Evolutionary conservation across 192 early-diverging fungal genomes (phyloP).

Genomic region (Diversispora epigaea): DNA sequence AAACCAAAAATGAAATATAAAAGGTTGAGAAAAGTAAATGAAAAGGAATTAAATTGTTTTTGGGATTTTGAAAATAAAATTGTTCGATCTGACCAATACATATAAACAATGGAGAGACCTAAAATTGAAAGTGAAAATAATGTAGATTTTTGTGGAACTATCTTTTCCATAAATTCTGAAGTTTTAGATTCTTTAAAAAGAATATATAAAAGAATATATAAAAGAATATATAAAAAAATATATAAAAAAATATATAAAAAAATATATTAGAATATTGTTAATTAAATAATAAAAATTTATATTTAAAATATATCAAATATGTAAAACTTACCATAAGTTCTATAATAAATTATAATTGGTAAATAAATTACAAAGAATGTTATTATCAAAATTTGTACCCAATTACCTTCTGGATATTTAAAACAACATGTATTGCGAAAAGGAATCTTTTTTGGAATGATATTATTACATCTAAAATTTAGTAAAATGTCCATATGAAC

Average conservation of each 20-base stretch:
- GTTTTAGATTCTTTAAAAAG: not conserved
- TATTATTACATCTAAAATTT: conserved; percentile 64
- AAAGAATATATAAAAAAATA: too few relatives aligned
- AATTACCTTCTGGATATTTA: conserved; percentile 47
- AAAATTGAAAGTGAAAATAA: conserved; percentile 55
- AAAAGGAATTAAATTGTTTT: conserved; percentile 52
- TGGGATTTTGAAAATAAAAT: conserved; percentile 64
- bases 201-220: too few relatives aligned
- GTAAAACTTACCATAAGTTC: conserved; percentile 9
- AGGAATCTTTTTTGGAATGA: conserved; percentile 43
- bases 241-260: too few relatives aligned
- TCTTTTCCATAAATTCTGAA: conserved; percentile 20
- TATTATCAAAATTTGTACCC: conserved; percentile 45
- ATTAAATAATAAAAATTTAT: too few relatives aligned
- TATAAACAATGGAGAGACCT: conserved; percentile 53
- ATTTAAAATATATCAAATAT: too few relatives aligned
- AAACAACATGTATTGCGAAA: conserved; percentile 63
- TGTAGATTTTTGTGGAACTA: conserved; percentile 15
- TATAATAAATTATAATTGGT: conserved; percentile 38
- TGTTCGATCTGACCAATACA: conserved; percentile 70
- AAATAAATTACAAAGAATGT: conserved; percentile 44
- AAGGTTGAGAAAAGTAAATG: conserved; percentile 50
- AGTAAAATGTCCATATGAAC: conserved; percentile 57
- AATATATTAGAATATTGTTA: too few relatives aligned
- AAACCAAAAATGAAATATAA: conserved; percentile 47